These are phyloP conservation scores for Lodderomyces pseudojiufengensis DNA, from an alignment of 1,139 yeast genomes.

Conservation along the genomic window DNA sequence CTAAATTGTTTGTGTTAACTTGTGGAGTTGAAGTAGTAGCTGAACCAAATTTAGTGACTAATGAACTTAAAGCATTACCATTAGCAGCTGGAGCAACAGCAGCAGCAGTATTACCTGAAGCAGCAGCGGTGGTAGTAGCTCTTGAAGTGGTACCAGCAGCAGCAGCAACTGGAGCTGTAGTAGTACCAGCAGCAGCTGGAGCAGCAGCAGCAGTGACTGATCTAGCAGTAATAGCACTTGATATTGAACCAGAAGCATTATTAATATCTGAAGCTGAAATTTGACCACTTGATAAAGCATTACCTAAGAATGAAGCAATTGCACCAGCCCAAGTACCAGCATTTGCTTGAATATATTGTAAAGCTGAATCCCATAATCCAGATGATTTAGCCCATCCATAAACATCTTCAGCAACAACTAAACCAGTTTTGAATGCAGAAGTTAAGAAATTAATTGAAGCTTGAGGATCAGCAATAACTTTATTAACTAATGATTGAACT, in stretches of 20 bases:
- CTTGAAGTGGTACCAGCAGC: slow-evolving; percentile 3
- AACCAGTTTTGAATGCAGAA: slow-evolving; percentile 32
- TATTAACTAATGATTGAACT: slow-evolving; percentile 28
- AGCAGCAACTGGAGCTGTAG: slow-evolving; percentile 12
- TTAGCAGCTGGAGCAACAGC: slow-evolving; percentile 8
- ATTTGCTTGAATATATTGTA: slow-evolving; percentile 27
- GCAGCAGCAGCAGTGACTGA: slow-evolving; percentile 12
- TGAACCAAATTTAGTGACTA: slow-evolving; percentile 11
- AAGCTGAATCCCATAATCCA: slow-evolving; percentile 34
- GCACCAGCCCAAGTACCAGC: slow-evolving; percentile 31
- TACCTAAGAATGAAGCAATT: slow-evolving; percentile 26
- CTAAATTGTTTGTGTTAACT: slow-evolving; percentile 10
- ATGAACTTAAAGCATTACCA: slow-evolving; percentile 10
- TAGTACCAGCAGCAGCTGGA: slow-evolving; percentile 10
- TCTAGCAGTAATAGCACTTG: slow-evolving; percentile 14
- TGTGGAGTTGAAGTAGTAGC: slow-evolving; percentile 8
- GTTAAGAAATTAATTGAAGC: slow-evolving; percentile 33
- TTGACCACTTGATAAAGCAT: slow-evolving; percentile 19
- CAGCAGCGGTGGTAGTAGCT: slow-evolving; percentile 5
- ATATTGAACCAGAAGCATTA: slow-evolving; percentile 20
- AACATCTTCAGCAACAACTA: slow-evolving; percentile 33
- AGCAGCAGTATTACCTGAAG: too few relatives aligned
- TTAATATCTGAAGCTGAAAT: slow-evolving; percentile 27
- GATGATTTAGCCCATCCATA: slow-evolving; percentile 38
- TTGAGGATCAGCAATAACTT: slow-evolving; percentile 37